Evolutionary conservation across 306 rosid genomes (phyloP), one percentile per base, ranked within the genome.

Genomic region (Dalbergia cochinchinensis): DNA sequence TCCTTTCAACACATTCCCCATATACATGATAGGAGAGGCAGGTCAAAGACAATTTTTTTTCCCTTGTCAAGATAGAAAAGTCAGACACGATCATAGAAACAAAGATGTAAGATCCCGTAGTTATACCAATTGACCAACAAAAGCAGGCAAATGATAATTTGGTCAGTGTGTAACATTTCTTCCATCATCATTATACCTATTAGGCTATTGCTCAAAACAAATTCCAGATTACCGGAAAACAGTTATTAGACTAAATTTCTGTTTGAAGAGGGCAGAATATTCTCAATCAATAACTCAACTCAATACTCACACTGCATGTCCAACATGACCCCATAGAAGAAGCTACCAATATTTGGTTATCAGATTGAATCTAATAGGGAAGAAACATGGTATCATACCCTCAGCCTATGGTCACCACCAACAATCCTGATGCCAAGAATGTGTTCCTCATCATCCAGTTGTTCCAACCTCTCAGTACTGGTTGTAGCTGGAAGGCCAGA

Each of bases 401-500:
- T 89, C 31, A 94, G 95, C 86, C 95, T 83, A 54, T 94, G 98
- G 82, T 94, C 98, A 50, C 98, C 98, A 9, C 97, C 98, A 65
- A 94, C 97, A 71, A 94, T 89, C 64, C 80, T 89, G 58, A 94
- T 83, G 58, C 95, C 89, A 65, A 94, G 94, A 84, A 94, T 91
- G 89, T 94, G 98, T 61, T 91, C 92, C 55, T 94, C 90, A 66
- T 94, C 98, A 80, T 94, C 92, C 16, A 94, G 92, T 62, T 89
- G 95, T 69, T 94, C 98, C 90, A 94, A 73, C 71, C 94, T 91
- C 89, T 94, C 98, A 26, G 94, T 94, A 80, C 97, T 94, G 41
- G 97, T 94, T 8, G 98, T 94, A 39, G 98, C 98, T 41, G 98
- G 98, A 87, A 94, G 97, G 3, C 98, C 98, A 83, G 98, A 94